Conservation (phyloP, 1,284 basidiomycete genomes). For the Boletus semigastroideus region DNA sequence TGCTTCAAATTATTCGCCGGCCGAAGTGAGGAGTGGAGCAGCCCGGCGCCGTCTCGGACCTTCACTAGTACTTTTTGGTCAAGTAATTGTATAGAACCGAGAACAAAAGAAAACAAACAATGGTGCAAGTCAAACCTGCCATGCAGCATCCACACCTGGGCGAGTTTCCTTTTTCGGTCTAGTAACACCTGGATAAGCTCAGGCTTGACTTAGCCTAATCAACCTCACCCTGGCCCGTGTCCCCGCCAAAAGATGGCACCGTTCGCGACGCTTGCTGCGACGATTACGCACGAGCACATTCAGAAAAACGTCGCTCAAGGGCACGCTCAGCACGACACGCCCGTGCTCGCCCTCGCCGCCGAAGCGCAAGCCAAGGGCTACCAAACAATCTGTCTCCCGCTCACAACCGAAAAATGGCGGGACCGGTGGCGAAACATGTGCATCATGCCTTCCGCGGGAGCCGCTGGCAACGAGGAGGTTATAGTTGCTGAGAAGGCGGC, state of each 20-base stretch:
- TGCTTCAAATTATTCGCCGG: conserved; percentile 1
- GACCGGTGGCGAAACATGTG: conserved; percentile 90
- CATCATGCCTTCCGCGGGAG: conserved; percentile 49
- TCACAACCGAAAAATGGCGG: conserved; percentile 87
- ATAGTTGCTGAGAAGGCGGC: conserved; percentile 69
- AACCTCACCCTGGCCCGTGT: conserved; percentile 12
- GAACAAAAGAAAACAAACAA: background rate
- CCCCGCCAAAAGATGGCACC: conserved; percentile 21
- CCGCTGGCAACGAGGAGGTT: conserved; percentile 47
- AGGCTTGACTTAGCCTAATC: background rate
- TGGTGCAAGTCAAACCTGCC: conserved; percentile 2
- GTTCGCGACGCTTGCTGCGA: conserved; percentile 35
- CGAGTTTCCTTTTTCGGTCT: conserved; percentile 28
- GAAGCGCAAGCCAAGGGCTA: conserved; percentile 60
- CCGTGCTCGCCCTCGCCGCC: conserved; percentile 49
- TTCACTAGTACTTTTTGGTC: background rate
- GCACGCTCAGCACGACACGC: conserved; percentile 37
- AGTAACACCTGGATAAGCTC: too few relatives aligned
- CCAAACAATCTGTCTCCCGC: conserved; percentile 72
- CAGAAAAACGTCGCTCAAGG: conserved; percentile 18
- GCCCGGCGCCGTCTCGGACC: background rate
- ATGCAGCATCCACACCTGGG: conserved; percentile 23
- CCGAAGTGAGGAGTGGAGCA: conserved; percentile 20
- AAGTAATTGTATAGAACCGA: background rate
- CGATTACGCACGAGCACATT: conserved; percentile 44